Evolutionary conservation across 2,329 filamentous ascomycete genomes (phyloP).

Genomic region (Penicillium sp.): DNA sequence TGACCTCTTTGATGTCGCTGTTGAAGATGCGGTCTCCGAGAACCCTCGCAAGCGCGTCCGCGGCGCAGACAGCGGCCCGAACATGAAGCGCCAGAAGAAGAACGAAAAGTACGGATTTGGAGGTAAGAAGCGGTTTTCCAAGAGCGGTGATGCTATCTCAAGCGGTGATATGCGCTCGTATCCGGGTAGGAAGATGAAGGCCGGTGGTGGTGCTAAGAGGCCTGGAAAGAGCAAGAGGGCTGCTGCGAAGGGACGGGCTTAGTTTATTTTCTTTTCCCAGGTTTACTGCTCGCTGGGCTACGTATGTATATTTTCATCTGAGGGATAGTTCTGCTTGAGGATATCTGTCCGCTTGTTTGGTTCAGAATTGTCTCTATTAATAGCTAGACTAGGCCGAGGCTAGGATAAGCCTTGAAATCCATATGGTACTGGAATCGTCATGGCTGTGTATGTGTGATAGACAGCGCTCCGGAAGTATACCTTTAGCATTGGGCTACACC

Average conservation of each 20-base stretch:
- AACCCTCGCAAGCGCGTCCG: conserved; percentile 52
- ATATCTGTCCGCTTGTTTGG: conserved; percentile 8
- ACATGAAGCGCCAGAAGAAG: conserved; percentile 84
- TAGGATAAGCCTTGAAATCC: not conserved
- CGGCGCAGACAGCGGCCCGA: conserved; percentile 48
- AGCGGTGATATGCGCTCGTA: conserved; percentile 81
- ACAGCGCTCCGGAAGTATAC: not conserved
- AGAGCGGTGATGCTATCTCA: conserved; percentile 87
- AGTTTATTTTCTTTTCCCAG: conserved; percentile 7
- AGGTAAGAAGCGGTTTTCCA: conserved; percentile 89
- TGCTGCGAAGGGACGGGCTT: conserved; percentile 36
- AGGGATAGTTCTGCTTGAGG: conserved; percentile 2
- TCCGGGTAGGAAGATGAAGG: conserved; percentile 84
- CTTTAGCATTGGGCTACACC: not conserved
- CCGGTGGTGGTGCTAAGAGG: conserved; percentile 50
- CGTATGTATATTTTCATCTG: not conserved
- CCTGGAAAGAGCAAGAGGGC: conserved; percentile 58
- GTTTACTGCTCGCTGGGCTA: not conserved
- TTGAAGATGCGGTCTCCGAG: conserved; percentile 71
- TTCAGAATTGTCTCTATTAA: not conserved
- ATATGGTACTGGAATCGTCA: not conserved
- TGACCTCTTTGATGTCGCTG: conserved; percentile 88
- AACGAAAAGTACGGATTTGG: conserved; percentile 94
- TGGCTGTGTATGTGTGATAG: not conserved
- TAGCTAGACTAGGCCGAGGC: not conserved